phyloP scores from a whole-genome alignment of 371 early-diverging fungal species.

The Fennellomyces sp. region DNA sequence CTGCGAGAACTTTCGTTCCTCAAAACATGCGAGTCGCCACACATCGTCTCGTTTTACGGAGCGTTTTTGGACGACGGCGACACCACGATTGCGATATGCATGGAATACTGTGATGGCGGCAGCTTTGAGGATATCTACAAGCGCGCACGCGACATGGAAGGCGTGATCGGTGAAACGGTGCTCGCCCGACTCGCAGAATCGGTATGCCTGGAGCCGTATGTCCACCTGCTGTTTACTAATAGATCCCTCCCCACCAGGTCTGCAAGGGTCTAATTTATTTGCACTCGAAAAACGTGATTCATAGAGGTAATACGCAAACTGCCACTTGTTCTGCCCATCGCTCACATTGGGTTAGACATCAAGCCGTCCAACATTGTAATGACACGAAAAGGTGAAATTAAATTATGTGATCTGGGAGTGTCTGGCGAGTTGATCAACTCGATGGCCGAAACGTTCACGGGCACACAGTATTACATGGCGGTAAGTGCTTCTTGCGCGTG shows the following conservation, averaged over 20 bases:
- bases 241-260: constrained; percentile 43
- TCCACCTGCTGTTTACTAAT: too few species aligned
- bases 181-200: constrained; percentile 80
- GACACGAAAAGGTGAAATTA: constrained; percentile 84
- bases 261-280: constrained; percentile 78
- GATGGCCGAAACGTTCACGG: constrained; percentile 92
- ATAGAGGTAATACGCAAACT: constrained; percentile 72
- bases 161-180: constrained; percentile 77
- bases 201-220: constrained; percentile 44
- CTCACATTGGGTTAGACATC: constrained; percentile 78
- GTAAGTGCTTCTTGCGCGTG: constrained; percentile 67
- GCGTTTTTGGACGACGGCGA: constrained; percentile 90
- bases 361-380: constrained; percentile 92
- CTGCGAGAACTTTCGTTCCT: constrained; percentile 89
- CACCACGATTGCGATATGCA: constrained; percentile 85
- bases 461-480: constrained; percentile 96
- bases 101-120: constrained; percentile 93
- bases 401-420: constrained; percentile 96
- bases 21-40: constrained; percentile 84
- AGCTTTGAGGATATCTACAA: constrained; percentile 82
- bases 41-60: constrained; percentile 93
- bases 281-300: constrained; percentile 82
- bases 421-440: constrained; percentile 89
- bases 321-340: too few species aligned
- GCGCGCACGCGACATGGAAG: constrained; percentile 60